phyloP scores from a whole-genome alignment of 345 rosid genomes.

The Salix caprea region DNA sequence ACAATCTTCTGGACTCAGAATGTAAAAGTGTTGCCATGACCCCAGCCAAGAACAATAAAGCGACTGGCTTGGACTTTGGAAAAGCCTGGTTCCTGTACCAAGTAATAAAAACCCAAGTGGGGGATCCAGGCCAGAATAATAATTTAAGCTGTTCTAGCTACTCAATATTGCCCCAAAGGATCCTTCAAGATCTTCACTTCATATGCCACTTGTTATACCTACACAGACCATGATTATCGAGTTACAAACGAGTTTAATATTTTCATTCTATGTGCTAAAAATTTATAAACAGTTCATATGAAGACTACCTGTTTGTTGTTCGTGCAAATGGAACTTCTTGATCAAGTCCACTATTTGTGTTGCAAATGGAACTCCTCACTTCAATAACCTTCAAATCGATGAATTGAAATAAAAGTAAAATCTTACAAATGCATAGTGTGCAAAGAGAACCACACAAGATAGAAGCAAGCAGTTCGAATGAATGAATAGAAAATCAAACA shows the following conservation, averaged over 20 bases:
- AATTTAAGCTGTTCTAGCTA: conserved; percentile 16
- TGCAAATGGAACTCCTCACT: conserved; percentile 10
- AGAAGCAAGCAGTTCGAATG: not conserved
- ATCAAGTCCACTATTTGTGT: not conserved
- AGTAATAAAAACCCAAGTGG: conserved; percentile 37
- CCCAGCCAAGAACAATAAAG: conserved; percentile 45
- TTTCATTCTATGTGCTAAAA: not conserved
- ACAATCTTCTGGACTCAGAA: conserved; percentile 29
- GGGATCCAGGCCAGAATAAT: conserved; percentile 71
- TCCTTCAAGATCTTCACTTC: conserved; percentile 7
- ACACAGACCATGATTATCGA: conserved; percentile 5
- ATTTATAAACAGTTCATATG: not conserved
- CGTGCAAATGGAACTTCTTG: not conserved
- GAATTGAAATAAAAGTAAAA: not conserved
- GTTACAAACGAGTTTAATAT: not conserved
- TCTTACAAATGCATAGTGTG: conserved; percentile 21
- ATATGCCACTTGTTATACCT: conserved; percentile 7
- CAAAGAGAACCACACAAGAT: not conserved
- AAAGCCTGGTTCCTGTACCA: conserved; percentile 42
- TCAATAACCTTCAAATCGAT: conserved; percentile 3
- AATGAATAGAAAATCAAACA: not conserved
- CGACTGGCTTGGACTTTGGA: conserved; percentile 59
- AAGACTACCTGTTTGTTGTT: conserved; percentile 14
- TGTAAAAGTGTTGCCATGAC: conserved; percentile 28
- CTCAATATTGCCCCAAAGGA: not conserved